Base-by-base conservation (phyloP, 2,329 filamentous ascomycete species). In the Exophiala phaeomuriformis region DNA sequence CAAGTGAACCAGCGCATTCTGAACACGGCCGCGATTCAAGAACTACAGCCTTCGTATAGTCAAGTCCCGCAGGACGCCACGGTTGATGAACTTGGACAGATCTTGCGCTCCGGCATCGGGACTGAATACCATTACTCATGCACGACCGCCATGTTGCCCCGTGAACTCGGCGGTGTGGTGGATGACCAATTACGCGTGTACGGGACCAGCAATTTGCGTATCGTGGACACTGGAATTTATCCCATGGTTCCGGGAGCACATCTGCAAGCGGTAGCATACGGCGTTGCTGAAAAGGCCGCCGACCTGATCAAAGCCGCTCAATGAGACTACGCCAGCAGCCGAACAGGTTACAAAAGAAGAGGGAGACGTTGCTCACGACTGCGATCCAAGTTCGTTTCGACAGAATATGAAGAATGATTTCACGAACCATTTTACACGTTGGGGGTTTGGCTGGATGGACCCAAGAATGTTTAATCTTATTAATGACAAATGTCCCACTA, bases 91-190 rank as follows among this genome's bases (percentile, higher is more conserved):
- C 39, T 57, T 8, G 41, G 29, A 4, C 5, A 27, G n/a, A 47
- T 54, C 28, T 39, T 61, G 30, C 44, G 29, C 1, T 12, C 30
- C 2, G 50, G 42, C 4, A 41, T 58, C 19, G 50, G 51, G 4
- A 59, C 59, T 4, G 57, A 59, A 45, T 61, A 47, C 37, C 57
- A 59, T 51, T 56, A 57, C 44, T 46, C 47, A 7, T 45, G 56
- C 35, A 61, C 58, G 8, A 53, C 52, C 5, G 56, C 59, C 12
- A 77, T 77, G 74, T 69, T 68, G 3, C 69, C 72, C 4, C 63
- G 64, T 3, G 67, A 71, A 5, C 42, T 72, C 19, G 63, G 63
- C 3, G 75, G 69, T 9, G 69, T 71, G 28, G 65, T 72, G 1
- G 61, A 66, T 55, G 44, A 60, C 8, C 54, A 64, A 3, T 50